Evolutionary conservation across 2,329 filamentous ascomycete species (phyloP).

Genomic region (Cephalotrichum gorgonifer): DNA sequence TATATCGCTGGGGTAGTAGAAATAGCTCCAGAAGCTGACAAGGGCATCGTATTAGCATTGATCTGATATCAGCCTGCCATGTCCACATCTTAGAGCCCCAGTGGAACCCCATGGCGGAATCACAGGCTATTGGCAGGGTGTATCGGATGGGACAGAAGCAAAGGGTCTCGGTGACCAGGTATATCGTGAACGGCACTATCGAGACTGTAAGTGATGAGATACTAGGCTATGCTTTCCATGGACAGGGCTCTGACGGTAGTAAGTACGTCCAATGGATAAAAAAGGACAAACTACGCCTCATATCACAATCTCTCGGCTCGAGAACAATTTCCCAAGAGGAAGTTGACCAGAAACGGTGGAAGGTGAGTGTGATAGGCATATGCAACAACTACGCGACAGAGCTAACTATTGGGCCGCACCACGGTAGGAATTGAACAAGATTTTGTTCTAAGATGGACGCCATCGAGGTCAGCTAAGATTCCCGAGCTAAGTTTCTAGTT

Average conservation of each 20-base stretch:
- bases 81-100: constrained; percentile 21
- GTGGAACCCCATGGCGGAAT: constrained; percentile 23
- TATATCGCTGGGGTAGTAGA: too few species aligned
- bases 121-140: constrained; percentile 20
- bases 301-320: not conserved
- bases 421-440: too few species aligned
- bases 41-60: constrained; percentile 9
- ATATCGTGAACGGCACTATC: constrained; percentile 16
- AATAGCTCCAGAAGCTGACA: not conserved
- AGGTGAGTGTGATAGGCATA: too few species aligned
- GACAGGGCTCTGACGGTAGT: not conserved
- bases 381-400: too few species aligned
- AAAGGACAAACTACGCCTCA: constrained; percentile 1
- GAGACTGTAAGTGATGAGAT: constrained; percentile 10
- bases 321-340: not conserved
- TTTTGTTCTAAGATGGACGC: too few species aligned
- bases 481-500: too few species aligned
- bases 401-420: too few species aligned
- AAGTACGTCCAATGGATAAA: constrained; percentile 6
- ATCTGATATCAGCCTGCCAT: constrained; percentile 17
- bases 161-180: constrained; percentile 17
- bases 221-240: not conserved
- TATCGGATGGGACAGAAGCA: constrained; percentile 18
- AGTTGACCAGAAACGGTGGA: not conserved
- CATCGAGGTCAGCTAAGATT: too few species aligned